A percentile compares a stretch with the other conserved stretches of the same genome.
phyloP scores from a whole-genome alignment of 768 basidiomycete genomes.

The Suillus tomentosus region DNA sequence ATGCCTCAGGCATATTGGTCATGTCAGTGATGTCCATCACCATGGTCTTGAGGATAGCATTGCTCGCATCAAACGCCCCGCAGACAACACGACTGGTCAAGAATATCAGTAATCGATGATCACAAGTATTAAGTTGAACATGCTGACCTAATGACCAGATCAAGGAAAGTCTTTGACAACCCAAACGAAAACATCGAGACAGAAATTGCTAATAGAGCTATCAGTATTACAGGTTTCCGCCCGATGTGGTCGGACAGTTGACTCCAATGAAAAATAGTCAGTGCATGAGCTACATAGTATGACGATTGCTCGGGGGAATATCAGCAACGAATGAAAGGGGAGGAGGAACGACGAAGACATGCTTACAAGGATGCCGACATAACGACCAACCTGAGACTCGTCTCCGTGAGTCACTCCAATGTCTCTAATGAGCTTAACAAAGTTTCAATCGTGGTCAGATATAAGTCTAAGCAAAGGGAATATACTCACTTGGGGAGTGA shows the following conservation, averaged over 20 bases:
- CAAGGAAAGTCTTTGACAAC: conserved; percentile 47
- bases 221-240: conserved; percentile 48
- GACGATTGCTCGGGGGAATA: conserved; percentile 41
- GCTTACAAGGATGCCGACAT: conserved; percentile 50
- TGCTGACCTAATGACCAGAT: conserved; percentile 41
- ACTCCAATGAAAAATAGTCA: conserved; percentile 51
- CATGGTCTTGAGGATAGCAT: conserved; percentile 49
- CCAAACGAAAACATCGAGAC: conserved; percentile 51
- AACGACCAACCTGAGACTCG: conserved; percentile 47
- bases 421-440: conserved; percentile 28
- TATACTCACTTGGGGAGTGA: conserved; percentile 56
- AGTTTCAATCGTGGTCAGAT: background rate
- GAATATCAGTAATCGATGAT: background rate
- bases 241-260: conserved; percentile 50
- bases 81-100: conserved; percentile 41
- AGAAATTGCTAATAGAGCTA: conserved; percentile 44
- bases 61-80: conserved; percentile 55
- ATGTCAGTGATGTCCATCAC: conserved; percentile 42
- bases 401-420: conserved; percentile 44
- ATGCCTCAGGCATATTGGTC: conserved; percentile 41
- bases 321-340: conserved; percentile 32
- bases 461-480: background rate
- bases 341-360: conserved; percentile 1
- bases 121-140: background rate
- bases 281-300: conserved; percentile 50